phyloP scores from a whole-genome alignment of 2,329 filamentous ascomycete genomes.

The Talaromyces sp. region DNA sequence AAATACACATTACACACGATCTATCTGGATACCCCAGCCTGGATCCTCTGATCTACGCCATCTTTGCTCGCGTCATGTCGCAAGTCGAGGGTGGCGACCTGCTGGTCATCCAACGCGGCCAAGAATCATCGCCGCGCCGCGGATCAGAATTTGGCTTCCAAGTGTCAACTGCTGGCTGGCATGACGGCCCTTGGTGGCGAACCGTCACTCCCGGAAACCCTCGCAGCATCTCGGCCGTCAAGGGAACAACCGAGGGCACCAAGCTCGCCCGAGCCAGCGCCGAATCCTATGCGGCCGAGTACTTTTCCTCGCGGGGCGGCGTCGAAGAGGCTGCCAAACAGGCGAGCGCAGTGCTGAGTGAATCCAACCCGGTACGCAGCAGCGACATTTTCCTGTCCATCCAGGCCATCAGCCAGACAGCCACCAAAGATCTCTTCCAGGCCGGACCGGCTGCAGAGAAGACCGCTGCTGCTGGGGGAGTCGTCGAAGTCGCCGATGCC shows the following conservation, averaged over 20 bases:
- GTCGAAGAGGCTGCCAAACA: conserved; percentile 73
- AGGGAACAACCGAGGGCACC: conserved; percentile 77
- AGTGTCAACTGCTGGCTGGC: conserved; percentile 59
- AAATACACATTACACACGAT: conserved; percentile 97
- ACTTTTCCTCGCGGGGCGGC: conserved; percentile 72
- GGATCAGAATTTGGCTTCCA: conserved; percentile 42
- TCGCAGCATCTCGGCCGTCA: conserved; percentile 73
- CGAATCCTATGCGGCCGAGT: conserved; percentile 81
- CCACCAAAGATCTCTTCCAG: conserved; percentile 63
- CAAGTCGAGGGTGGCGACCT: conserved; percentile 97
- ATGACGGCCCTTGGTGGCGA: conserved; percentile 95
- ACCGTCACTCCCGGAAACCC: conserved; percentile 51
- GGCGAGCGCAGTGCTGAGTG: conserved; percentile 72
- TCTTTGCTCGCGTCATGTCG: conserved; percentile 95
- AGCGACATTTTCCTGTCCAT: conserved; percentile 95
- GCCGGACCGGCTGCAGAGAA: conserved; percentile 45
- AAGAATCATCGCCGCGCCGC: conserved; percentile 70
- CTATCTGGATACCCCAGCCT: conserved; percentile 90
- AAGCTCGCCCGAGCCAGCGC: conserved; percentile 87
- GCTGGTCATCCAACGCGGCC: conserved; percentile 87
- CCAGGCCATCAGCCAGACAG: conserved; percentile 70
- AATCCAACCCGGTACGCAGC: conserved; percentile 82
- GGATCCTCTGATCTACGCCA: conserved; percentile 83
- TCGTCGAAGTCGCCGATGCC: conserved; percentile 32
- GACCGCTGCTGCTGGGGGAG: conserved; percentile 21